phyloP scores from a whole-genome alignment of 306 rosid species.

The Sicyos edulis region DNA sequence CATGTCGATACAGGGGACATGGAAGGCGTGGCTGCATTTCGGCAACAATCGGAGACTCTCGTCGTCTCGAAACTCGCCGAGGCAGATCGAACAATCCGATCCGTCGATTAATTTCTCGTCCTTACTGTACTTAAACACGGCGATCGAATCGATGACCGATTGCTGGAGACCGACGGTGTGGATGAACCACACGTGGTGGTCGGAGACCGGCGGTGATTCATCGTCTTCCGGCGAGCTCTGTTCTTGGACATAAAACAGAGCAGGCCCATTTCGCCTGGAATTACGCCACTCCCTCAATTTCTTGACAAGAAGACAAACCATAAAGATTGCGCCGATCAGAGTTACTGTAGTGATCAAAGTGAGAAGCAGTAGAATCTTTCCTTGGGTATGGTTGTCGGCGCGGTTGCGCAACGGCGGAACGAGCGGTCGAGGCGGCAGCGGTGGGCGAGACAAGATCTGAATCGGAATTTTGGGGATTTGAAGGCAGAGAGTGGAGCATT shows the following conservation, averaged over 20 bases:
- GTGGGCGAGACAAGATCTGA: neutral
- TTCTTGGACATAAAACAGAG: neutral
- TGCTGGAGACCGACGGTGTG: slow-evolving; percentile 54
- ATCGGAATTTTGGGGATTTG: too few relatives aligned
- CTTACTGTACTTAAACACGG: slow-evolving; percentile 42
- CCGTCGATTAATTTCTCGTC: slow-evolving; percentile 56
- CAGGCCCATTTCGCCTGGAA: neutral
- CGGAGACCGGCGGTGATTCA: neutral
- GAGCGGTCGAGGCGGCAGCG: neutral
- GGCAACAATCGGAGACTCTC: slow-evolving; percentile 63
- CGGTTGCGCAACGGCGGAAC: neutral
- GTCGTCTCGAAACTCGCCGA: slow-evolving; percentile 58
- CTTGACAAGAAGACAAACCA: slow-evolving; percentile 13
- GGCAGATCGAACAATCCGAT: slow-evolving; percentile 71
- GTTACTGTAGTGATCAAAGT: neutral
- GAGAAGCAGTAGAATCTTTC: neutral
- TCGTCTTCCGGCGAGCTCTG: neutral
- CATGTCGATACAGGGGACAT: slow-evolving; percentile 34
- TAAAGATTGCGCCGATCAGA: neutral
- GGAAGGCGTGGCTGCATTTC: slow-evolving; percentile 64
- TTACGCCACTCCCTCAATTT: neutral
- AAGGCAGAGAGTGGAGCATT: neutral
- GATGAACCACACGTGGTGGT: slow-evolving; percentile 58
- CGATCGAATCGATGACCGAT: slow-evolving; percentile 58
- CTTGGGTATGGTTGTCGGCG: neutral